These are phyloP conservation scores for Paramecium primaurelia DNA, from an alignment of 73 alveolate genomes.

Conservation along the genomic window DNA sequence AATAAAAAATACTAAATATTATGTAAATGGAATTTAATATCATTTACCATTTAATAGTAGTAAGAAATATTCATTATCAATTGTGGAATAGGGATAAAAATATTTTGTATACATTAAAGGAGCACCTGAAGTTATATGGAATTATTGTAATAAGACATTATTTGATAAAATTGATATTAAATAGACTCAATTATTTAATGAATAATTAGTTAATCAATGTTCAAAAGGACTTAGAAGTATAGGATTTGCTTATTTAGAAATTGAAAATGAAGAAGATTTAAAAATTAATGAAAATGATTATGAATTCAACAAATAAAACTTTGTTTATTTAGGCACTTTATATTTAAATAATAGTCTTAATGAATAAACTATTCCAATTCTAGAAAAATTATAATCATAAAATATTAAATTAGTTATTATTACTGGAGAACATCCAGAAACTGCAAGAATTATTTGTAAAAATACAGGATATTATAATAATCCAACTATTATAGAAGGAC, in stretches of 20 bases:
- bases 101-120: conserved; percentile 50
- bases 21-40: neutral
- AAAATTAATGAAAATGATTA: conserved; percentile 18
- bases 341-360: neutral
- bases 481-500: neutral
- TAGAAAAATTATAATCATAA: neutral
- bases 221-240: conserved; percentile 34
- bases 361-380: neutral
- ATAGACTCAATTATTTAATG: neutral
- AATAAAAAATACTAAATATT: neutral
- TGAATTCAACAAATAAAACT: neutral
- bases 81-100: neutral
- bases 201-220: neutral
- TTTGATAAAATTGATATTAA: neutral
- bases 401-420: conserved; percentile 25
- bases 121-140: conserved; percentile 54
- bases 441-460: neutral
- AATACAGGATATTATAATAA: neutral
- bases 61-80: conserved; percentile 14
- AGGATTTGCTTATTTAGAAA: conserved; percentile 33
- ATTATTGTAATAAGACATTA: conserved; percentile 10
- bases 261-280: neutral
- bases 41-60: conserved; percentile 7
- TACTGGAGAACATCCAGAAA: conserved; percentile 41
- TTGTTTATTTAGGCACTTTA: conserved; percentile 17